These are phyloP conservation scores for Jatropha podagrica DNA, from an alignment of 441 rosid genomes.

Conservation along the genomic window DNA sequence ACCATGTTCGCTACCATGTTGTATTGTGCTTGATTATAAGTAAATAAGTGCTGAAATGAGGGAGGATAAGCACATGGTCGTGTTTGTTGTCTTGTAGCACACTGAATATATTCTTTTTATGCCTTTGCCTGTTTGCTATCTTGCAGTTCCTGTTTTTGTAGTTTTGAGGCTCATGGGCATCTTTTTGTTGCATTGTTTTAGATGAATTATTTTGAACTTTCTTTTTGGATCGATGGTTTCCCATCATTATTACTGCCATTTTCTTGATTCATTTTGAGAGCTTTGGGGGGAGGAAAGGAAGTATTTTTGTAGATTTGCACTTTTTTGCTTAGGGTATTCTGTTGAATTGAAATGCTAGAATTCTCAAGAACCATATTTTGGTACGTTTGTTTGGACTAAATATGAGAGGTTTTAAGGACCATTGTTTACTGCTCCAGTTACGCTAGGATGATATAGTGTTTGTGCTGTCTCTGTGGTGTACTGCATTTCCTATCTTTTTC, in stretches of 20 bases:
- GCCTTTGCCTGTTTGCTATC: not conserved
- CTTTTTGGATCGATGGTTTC: not conserved
- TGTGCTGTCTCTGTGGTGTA: not conserved
- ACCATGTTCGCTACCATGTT: not conserved
- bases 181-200: not conserved
- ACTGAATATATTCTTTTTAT: not conserved
- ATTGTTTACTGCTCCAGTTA: not conserved
- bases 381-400: too few relatives aligned
- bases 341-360: not conserved
- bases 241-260: too few relatives aligned
- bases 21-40: constrained; percentile 2
- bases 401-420: not conserved
- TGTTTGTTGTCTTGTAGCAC: not conserved
- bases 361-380: too few relatives aligned
- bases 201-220: not conserved
- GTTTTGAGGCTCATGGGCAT: not conserved
- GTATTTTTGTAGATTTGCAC: not conserved
- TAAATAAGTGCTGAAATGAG: not conserved
- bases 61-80: constrained; percentile 6
- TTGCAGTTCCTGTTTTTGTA: not conserved
- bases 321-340: not conserved
- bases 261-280: not conserved
- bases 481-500: not conserved
- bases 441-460: not conserved
- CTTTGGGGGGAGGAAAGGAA: not conserved